Evolutionary conservation across 345 rosid genomes (phyloP), one percentile per base, ranked within the genome.

Genomic region (Dipteronia sinensis): DNA sequence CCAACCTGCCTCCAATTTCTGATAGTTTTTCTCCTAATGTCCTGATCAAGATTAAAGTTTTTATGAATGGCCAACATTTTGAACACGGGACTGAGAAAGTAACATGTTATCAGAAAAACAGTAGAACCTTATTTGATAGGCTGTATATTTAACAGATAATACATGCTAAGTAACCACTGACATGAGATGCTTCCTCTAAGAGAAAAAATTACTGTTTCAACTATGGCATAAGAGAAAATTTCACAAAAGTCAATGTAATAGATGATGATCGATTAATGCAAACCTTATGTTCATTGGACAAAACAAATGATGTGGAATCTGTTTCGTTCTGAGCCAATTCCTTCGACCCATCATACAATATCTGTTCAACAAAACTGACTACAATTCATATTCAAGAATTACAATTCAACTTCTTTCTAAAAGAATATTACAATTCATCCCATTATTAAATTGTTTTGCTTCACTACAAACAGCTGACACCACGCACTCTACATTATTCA

Each of bases 311-410:
- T 70, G 86, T 84, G 59, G 90, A 82, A 81, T 89, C 92, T 63
- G 87, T 16, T 79, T 88, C 98, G 66, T 93, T 93, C 84, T 89
- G 95, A 74, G 96, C 87, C 89, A 94, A 86, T 83, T 97, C 99
- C 89, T 92, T 92, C 22, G 98, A 88, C 53, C 98, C 99, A 69
- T 97, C 99, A 75, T 88, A 87, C 83, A 97, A 84, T 71, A 97
- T 72, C 99, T 97, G 89, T 79, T 78, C 80, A 82, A 79, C 53
- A 77, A 89, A 40, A 83, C 51, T 65, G 59, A 53, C 53, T 65
- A 63, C 46, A 44, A 16, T 74, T 83, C 76, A 71, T 61, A 73
- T 58, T 65, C 16, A 75, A 71, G 20, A 42, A 62, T 56, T 34
- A 63, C 17, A 58, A 63, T 42, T 27, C 40, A 20, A 58, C n/a